A percentile compares a stretch with the other conserved stretches of the same genome.
phyloP scores from a whole-genome alignment of 768 basidiomycete species.

The Rhodotorula babjevae region DNA sequence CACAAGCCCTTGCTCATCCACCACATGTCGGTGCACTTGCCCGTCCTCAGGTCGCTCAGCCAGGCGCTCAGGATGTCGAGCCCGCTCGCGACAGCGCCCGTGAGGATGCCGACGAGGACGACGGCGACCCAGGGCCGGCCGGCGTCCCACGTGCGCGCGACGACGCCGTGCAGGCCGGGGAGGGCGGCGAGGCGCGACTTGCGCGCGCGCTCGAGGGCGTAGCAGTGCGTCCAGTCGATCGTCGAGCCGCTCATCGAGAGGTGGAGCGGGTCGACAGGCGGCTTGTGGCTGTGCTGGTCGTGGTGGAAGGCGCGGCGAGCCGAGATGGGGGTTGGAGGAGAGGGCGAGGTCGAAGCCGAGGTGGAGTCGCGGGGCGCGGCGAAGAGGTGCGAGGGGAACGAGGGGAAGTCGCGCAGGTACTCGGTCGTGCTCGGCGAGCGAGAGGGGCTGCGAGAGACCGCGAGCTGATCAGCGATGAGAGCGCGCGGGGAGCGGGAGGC shows the following conservation, averaged over 20 bases:
- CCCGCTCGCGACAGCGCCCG: slow-evolving; percentile 37
- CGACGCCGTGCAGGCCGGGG: slow-evolving; percentile 10
- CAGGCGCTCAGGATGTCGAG: slow-evolving; percentile 40
- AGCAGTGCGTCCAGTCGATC: slow-evolving; percentile 34
- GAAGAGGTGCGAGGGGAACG: slow-evolving; percentile 11
- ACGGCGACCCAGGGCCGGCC: slow-evolving; percentile 36
- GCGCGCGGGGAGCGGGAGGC: not conserved
- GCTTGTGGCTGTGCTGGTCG: not conserved
- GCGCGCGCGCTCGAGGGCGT: slow-evolving; percentile 13
- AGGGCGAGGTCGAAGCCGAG: too few species aligned
- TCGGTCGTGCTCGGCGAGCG: not conserved
- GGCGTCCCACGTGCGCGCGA: slow-evolving; percentile 18
- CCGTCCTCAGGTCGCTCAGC: slow-evolving; percentile 39
- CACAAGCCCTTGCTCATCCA: slow-evolving; percentile 40
- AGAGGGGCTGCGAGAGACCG: not conserved
- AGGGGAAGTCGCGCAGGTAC: not conserved
- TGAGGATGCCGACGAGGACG: slow-evolving; percentile 37
- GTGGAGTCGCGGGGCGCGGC: not conserved
- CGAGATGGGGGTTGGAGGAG: not conserved
- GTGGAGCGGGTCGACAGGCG: not conserved
- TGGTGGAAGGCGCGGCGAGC: not conserved
- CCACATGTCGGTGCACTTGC: slow-evolving; percentile 41
- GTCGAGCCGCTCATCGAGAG: not conserved
- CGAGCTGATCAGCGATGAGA: not conserved
- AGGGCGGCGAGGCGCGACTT: not conserved